These are phyloP conservation scores for Trichosanthes truncata DNA, from an alignment of 306 rosid species.

Conservation along the genomic window DNA sequence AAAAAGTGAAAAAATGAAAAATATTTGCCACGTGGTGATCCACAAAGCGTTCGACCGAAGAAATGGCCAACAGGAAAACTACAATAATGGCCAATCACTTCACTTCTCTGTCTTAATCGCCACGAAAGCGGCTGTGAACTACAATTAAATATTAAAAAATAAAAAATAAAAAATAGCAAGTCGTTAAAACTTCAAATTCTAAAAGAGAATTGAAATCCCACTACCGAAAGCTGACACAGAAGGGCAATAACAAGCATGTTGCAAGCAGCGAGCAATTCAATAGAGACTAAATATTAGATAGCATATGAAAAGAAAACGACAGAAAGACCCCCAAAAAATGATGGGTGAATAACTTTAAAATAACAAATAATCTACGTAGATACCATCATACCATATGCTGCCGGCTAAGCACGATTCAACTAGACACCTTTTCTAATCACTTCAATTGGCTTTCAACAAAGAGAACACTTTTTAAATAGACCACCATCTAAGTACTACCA, in stretches of 20 bases:
- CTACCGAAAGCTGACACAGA: not conserved
- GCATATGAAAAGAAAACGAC: conserved; percentile 6
- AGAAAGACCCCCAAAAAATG: not conserved
- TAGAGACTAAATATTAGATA: not conserved
- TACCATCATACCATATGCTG: not conserved
- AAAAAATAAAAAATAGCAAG: not conserved
- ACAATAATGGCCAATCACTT: conserved; percentile 1
- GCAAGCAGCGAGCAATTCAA: not conserved
- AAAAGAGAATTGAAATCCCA: not conserved
- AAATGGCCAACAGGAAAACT: not conserved
- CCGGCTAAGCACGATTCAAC: not conserved
- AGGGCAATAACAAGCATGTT: not conserved
- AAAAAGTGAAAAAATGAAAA: not conserved
- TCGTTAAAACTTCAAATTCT: not conserved
- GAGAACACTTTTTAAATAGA: not conserved
- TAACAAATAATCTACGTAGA: not conserved
- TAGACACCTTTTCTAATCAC: not conserved
- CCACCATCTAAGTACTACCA: not conserved
- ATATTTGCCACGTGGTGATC: not conserved
- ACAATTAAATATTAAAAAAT: not conserved
- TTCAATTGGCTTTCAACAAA: not conserved
- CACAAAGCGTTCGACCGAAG: not conserved
- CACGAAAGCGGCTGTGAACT: not conserved
- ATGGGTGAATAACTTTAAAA: not conserved
- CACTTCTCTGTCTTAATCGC: not conserved